A percentile compares a stretch with the other conserved stretches of the same genome.
phyloP scores from a whole-genome alignment of 306 rosid genomes.

The Vigna unguiculata region DNA sequence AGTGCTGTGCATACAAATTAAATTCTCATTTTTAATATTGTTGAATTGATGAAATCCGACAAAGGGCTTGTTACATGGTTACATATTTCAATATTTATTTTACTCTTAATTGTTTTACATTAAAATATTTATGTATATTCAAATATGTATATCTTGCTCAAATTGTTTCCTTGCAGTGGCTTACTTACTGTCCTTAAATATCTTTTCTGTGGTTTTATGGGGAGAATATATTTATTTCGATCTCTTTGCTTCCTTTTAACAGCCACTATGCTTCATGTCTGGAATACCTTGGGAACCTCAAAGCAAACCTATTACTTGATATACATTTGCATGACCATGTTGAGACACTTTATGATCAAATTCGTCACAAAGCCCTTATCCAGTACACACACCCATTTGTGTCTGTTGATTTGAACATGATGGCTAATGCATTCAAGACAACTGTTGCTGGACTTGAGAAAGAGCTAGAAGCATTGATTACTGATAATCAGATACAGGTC shows the following conservation, averaged over 20 bases:
- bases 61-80: not conserved
- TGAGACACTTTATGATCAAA: slow-evolving; percentile 89
- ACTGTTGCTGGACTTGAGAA: slow-evolving; percentile 87
- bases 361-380: slow-evolving; percentile 96
- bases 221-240: not conserved
- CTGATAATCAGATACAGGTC: slow-evolving; percentile 96
- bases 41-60: not conserved
- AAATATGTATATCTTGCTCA: not conserved
- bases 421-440: slow-evolving; percentile 98
- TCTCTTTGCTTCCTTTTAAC: slow-evolving; percentile 47
- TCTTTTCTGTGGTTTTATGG: not conserved
- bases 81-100: slow-evolving; percentile 13
- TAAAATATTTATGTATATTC: no score
- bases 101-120: not conserved
- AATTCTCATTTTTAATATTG: not conserved
- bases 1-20: not conserved
- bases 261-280: slow-evolving; percentile 98
- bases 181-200: not conserved
- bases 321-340: slow-evolving; percentile 96
- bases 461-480: slow-evolving; percentile 97
- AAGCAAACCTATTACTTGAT: slow-evolving; percentile 82
- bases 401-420: slow-evolving; percentile 87
- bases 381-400: slow-evolving; percentile 95
- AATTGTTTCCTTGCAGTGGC: not conserved
- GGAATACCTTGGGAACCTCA: slow-evolving; percentile 95